Evolutionary conservation across 1,284 basidiomycete genomes (phyloP).

Genomic region (Chondrostereum purpureum): DNA sequence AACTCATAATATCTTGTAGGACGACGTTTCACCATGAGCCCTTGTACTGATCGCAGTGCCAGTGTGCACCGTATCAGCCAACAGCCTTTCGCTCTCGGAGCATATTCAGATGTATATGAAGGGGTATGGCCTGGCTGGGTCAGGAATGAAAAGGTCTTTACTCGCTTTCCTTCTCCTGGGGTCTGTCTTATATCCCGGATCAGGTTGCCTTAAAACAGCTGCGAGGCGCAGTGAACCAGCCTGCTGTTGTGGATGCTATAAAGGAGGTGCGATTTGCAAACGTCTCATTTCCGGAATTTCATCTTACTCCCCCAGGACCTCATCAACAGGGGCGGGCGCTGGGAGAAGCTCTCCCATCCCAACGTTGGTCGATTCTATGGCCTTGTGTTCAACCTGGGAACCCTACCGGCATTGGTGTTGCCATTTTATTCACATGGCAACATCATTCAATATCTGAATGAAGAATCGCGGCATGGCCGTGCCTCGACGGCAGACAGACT

Average conservation of each 20-base stretch:
- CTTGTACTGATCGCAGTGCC: no score
- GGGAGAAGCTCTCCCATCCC: conserved; percentile 14
- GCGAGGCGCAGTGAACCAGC: conserved; percentile 15
- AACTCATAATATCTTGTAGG: no score
- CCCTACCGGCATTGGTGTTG: conserved; percentile 18
- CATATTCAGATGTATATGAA: background rate
- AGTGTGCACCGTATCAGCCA: no score
- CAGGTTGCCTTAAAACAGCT: conserved; percentile 18
- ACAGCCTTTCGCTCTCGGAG: background rate
- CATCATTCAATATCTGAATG: conserved; percentile 6
- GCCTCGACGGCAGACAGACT: background rate
- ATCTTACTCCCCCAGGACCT: conserved; percentile 7
- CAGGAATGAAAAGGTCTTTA: background rate
- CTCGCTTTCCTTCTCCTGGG: background rate
- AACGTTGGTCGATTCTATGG: conserved; percentile 18
- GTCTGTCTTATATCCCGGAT: background rate
- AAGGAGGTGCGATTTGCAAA: conserved; percentile 6
- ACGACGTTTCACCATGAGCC: no score
- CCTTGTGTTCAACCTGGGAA: conserved; percentile 11
- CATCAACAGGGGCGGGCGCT: conserved; percentile 2
- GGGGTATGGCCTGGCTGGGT: background rate
- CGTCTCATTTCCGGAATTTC: no score
- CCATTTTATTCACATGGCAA: conserved; percentile 16
- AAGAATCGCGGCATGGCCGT: no score
- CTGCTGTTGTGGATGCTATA: conserved; percentile 7